phyloP scores from a whole-genome alignment of 2,329 filamentous ascomycete species.

The Fusarium proliferatum region DNA sequence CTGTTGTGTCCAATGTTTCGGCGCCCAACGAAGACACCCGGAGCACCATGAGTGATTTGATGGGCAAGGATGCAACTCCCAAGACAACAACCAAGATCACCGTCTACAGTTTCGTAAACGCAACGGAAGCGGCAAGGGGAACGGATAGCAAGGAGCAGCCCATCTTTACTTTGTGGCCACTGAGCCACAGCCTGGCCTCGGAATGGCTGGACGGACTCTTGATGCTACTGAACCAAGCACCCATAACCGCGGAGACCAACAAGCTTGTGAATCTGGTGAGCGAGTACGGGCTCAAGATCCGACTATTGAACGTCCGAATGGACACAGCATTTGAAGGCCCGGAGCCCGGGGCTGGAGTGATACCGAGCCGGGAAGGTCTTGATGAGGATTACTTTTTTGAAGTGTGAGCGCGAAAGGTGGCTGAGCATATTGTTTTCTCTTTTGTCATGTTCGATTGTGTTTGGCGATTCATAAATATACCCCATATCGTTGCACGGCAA shows the following conservation, averaged over 20 bases:
- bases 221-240: slow-evolving; percentile 94
- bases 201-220: slow-evolving; percentile 97
- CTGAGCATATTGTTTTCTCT: slow-evolving; percentile 5
- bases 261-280: slow-evolving; percentile 87
- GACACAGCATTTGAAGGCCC: slow-evolving; percentile 78
- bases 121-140: slow-evolving; percentile 52
- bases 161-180: slow-evolving; percentile 84
- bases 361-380: slow-evolving; percentile 85
- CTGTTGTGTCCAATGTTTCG: slow-evolving; percentile 92
- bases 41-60: slow-evolving; percentile 57
- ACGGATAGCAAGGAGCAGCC: slow-evolving; percentile 70
- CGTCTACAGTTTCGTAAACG: slow-evolving; percentile 77
- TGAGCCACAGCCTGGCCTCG: slow-evolving; percentile 83
- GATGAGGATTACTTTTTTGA: slow-evolving; percentile 97
- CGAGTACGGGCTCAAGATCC: slow-evolving; percentile 92
- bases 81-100: slow-evolving; percentile 85
- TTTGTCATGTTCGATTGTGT: slow-evolving; percentile 36
- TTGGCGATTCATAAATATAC: slow-evolving; percentile 39
- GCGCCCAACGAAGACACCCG: slow-evolving; percentile 66
- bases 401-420: slow-evolving; percentile 55
- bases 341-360: slow-evolving; percentile 74
- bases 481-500: slow-evolving; percentile 30
- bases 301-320: slow-evolving; percentile 89
- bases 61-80: slow-evolving; percentile 51
- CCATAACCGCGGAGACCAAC: slow-evolving; percentile 96